These are phyloP conservation scores for Phaseolus lunatus DNA, from an alignment of 306 rosid genomes.

Conservation along the genomic window DNA sequence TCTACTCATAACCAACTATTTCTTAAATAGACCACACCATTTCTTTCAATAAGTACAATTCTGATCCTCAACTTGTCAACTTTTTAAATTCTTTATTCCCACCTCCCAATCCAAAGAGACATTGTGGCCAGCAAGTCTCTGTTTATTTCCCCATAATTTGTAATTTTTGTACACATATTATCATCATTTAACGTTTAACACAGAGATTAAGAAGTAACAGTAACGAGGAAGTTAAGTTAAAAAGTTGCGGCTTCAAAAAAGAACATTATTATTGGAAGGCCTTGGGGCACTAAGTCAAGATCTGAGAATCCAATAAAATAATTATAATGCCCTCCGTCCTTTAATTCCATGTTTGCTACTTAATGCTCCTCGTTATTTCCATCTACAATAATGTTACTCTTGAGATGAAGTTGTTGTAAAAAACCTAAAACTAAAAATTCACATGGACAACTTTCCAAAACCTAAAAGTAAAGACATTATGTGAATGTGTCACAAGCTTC, in stretches of 20 bases:
- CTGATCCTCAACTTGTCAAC: not conserved
- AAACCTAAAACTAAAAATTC: not conserved
- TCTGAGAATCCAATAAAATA: not conserved
- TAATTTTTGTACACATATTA: too few relatives aligned
- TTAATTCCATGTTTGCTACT: not conserved
- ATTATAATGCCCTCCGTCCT: not conserved
- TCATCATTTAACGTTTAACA: too few relatives aligned
- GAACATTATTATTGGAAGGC: not conserved
- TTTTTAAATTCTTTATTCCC: constrained; percentile 1
- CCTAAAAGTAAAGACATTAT: too few relatives aligned
- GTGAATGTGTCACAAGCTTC: not conserved
- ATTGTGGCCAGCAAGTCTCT: constrained; percentile 17
- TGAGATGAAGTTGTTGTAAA: not conserved
- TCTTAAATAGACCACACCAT: too few relatives aligned
- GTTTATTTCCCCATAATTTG: too few relatives aligned
- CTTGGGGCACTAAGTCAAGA: constrained; percentile 6
- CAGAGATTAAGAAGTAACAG: too few relatives aligned
- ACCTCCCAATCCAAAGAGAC: constrained; percentile 37
- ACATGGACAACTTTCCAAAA: not conserved
- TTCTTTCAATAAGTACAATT: too few relatives aligned
- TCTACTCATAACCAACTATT: too few relatives aligned
- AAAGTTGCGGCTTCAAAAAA: constrained; percentile 13
- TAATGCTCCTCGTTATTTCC: too few relatives aligned
- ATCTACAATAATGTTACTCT: too few relatives aligned
- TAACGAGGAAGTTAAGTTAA: too few relatives aligned